Conservation (phyloP, 176 grass and related monocot species). For the Carex scoparia region DNA sequence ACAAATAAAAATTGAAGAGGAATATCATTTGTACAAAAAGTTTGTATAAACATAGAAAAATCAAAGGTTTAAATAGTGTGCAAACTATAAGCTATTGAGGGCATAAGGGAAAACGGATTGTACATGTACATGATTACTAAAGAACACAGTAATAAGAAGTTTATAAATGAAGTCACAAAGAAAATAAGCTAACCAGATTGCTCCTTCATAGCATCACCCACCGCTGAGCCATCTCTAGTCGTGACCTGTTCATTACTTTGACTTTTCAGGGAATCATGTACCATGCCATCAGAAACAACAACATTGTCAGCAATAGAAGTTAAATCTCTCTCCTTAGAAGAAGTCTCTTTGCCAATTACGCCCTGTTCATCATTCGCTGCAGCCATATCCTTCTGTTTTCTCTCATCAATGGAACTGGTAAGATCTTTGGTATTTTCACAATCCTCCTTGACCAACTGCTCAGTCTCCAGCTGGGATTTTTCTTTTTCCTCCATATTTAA, state of each 20-base stretch:
- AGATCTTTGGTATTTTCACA: not conserved
- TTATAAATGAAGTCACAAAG: not conserved
- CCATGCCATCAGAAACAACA: slow-evolving; percentile 31
- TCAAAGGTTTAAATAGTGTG: not conserved
- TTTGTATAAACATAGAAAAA: not conserved
- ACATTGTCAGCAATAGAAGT: not conserved
- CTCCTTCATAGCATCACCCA: slow-evolving; percentile 30
- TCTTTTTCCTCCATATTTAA: slow-evolving; percentile 35
- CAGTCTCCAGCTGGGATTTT: slow-evolving; percentile 24
- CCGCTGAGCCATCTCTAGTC: slow-evolving; percentile 26
- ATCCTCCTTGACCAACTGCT: slow-evolving; percentile 20
- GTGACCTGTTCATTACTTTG: slow-evolving; percentile 26
- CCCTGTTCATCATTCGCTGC: not conserved
- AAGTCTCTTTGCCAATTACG: not conserved
- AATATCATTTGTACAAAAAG: not conserved
- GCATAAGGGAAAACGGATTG: not conserved
- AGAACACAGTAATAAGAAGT: slow-evolving; percentile 1
- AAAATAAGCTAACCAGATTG: slow-evolving; percentile 46
- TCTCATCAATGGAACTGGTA: slow-evolving; percentile 5
- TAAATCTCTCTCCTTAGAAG: slow-evolving; percentile 2
- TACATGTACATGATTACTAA: not conserved
- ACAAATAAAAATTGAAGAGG: not conserved
- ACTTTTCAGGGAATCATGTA: slow-evolving; percentile 13
- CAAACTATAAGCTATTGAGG: not conserved
- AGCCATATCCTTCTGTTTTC: not conserved